Conservation (phyloP, 163 green algal genomes). For the Chlamydomonas reinhardtii region DNA sequence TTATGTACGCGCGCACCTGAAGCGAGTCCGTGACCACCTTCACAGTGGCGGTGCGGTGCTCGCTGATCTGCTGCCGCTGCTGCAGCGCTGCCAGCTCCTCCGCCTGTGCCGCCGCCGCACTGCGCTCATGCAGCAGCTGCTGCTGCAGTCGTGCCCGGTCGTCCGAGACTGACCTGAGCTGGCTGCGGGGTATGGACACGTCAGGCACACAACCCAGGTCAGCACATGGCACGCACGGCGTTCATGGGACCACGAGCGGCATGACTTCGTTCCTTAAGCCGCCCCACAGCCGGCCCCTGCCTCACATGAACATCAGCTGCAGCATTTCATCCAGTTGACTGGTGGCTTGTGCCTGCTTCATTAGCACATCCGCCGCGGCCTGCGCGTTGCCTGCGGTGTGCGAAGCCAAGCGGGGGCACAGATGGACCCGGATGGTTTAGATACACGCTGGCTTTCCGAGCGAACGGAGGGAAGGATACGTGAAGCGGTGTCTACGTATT, state of each 20-base stretch:
- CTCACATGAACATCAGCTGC: conserved; percentile 20
- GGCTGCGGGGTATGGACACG: not conserved
- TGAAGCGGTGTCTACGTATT: too few species aligned
- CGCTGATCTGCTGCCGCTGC: not conserved
- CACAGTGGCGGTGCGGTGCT: conserved; percentile 1
- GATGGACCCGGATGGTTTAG: too few species aligned
- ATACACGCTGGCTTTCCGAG: too few species aligned
- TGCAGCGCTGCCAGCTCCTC: conserved; percentile 20
- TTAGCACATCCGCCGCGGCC: conserved; percentile 33
- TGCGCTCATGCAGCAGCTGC: conserved; percentile 31
- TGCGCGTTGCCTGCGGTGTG: conserved; percentile 30
- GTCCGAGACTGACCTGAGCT: conserved; percentile 16
- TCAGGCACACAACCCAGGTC: too few species aligned
- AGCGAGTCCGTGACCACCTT: conserved; percentile 37
- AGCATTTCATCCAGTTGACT: conserved; percentile 38
- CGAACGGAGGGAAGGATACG: too few species aligned
- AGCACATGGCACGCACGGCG: too few species aligned
- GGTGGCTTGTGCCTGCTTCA: conserved; percentile 30
- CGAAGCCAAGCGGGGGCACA: too few species aligned
- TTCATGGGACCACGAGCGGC: too few species aligned
- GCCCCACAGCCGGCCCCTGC: not conserved
- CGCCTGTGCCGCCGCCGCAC: not conserved
- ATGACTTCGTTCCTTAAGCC: too few species aligned
- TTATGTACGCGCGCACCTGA: not conserved
- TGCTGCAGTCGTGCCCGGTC: conserved; percentile 32